Conservation (phyloP, 2,329 filamentous ascomycete genomes). For the Cordyceps cicadae region DNA sequence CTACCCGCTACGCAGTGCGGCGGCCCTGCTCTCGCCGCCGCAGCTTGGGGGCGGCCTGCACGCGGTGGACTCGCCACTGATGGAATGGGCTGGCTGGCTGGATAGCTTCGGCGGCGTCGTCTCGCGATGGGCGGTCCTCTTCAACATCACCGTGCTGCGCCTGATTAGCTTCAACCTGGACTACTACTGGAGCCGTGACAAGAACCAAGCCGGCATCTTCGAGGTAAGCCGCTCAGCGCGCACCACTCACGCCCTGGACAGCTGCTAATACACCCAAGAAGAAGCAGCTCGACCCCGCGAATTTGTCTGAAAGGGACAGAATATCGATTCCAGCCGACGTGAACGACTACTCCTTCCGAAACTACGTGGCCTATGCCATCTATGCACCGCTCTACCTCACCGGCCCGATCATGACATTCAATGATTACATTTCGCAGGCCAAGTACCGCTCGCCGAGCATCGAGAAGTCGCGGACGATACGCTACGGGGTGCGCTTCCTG, state of each 20-base stretch:
- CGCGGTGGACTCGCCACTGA: conserved; percentile 28
- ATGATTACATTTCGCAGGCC: conserved; percentile 87
- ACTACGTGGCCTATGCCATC: conserved; percentile 81
- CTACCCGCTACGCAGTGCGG: conserved; percentile 62
- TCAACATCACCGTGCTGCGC: conserved; percentile 89
- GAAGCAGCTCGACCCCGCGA: conserved; percentile 85
- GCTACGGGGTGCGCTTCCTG: conserved; percentile 77
- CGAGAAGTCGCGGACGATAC: conserved; percentile 59
- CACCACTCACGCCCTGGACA: not conserved
- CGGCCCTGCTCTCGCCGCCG: conserved; percentile 38
- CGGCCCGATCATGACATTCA: conserved; percentile 92
- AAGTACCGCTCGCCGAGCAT: conserved; percentile 67
- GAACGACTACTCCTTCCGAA: conserved; percentile 68
- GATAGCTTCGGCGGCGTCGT: conserved; percentile 80
- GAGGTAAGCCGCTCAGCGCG: conserved; percentile 56
- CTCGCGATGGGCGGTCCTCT: conserved; percentile 89
- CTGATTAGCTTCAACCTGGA: conserved; percentile 96
- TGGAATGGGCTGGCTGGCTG: conserved; percentile 60
- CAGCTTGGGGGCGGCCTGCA: conserved; percentile 24
- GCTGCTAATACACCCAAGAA: conserved; percentile 73
- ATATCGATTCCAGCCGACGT: conserved; percentile 65
- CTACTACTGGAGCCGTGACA: conserved; percentile 82
- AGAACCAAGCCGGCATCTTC: conserved; percentile 54
- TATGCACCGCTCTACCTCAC: conserved; percentile 91
- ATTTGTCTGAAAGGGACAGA: conserved; percentile 82